These are phyloP conservation scores for Fusarium sp. DNA, from an alignment of 2,329 filamentous ascomycete genomes.

Conservation along the genomic window DNA sequence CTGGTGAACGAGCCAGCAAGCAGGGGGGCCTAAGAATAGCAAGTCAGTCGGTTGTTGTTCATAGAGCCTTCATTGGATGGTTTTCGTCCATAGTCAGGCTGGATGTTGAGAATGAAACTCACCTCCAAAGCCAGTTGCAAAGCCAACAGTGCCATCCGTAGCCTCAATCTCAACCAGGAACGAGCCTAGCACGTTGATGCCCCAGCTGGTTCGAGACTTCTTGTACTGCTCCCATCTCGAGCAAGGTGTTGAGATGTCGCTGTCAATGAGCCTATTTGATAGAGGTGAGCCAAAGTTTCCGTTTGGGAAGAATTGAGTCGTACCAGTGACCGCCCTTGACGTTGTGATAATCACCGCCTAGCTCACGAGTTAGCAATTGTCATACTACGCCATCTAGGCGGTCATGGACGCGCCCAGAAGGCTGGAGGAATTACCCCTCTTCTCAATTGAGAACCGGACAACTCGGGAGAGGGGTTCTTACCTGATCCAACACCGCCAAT, in stretches of 20 bases:
- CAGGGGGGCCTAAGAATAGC: slow-evolving; percentile 72
- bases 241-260: slow-evolving; percentile 90
- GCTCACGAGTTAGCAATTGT: slow-evolving; percentile 26
- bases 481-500: slow-evolving; percentile 55
- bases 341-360: slow-evolving; percentile 90
- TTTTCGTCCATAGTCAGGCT: background rate
- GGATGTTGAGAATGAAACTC: slow-evolving; percentile 31
- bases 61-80: background rate
- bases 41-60: slow-evolving; percentile 10
- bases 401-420: background rate
- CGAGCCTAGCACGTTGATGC: slow-evolving; percentile 92
- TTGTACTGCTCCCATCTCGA: slow-evolving; percentile 89
- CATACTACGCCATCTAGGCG: background rate
- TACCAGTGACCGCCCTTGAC: slow-evolving; percentile 77
- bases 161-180: slow-evolving; percentile 92
- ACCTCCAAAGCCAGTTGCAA: slow-evolving; percentile 92
- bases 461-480: slow-evolving; percentile 21
- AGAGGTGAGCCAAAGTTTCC: slow-evolving; percentile 11
- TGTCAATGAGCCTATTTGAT: slow-evolving; percentile 80
- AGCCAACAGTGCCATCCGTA: slow-evolving; percentile 88
- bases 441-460: background rate
- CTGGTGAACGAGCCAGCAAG: slow-evolving; percentile 91
- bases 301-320: background rate
- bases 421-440: background rate
- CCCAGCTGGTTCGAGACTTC: slow-evolving; percentile 87